A percentile compares a stretch with the other conserved stretches of the same genome.
These are phyloP conservation scores for Beauveria bassiana DNA, from an alignment of 2,329 filamentous ascomycete genomes.

Conservation along the genomic window DNA sequence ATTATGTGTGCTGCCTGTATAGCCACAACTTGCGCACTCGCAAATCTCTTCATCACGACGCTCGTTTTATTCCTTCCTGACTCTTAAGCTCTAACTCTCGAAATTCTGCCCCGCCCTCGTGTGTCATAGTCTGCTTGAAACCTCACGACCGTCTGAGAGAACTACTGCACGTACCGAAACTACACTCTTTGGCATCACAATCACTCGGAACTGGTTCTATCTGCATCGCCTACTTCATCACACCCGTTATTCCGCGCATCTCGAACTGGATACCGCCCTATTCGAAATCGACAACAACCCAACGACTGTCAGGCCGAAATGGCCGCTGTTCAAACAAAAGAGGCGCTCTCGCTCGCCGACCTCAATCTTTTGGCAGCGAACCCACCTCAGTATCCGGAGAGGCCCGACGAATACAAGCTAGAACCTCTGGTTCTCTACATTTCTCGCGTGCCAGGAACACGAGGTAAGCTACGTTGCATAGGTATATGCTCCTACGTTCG, in stretches of 20 bases:
- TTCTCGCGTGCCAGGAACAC: conserved; percentile 81
- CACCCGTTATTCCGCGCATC: background rate
- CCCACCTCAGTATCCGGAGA: conserved; percentile 77
- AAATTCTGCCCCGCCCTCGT: background rate
- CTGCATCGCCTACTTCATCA: background rate
- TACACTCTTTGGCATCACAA: background rate
- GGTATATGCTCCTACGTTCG: too few species aligned
- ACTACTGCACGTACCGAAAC: background rate
- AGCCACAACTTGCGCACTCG: background rate
- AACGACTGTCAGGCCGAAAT: background rate
- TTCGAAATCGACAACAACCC: background rate
- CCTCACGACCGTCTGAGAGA: background rate
- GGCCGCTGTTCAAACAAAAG: conserved; percentile 34
- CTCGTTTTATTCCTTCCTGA: background rate
- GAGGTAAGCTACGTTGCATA: conserved; percentile 48
- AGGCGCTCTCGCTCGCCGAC: conserved; percentile 75
- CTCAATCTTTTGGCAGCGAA: conserved; percentile 77
- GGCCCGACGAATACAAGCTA: conserved; percentile 59
- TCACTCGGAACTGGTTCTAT: too few species aligned
- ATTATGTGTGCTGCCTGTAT: background rate
- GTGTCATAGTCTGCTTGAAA: background rate
- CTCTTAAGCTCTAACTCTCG: background rate
- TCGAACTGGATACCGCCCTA: background rate
- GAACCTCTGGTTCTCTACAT: conserved; percentile 82
- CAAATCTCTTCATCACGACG: background rate